Base-by-base conservation (phyloP, 352 stramenopile genomes). In the Chrysophaeum taylorii region DNA sequence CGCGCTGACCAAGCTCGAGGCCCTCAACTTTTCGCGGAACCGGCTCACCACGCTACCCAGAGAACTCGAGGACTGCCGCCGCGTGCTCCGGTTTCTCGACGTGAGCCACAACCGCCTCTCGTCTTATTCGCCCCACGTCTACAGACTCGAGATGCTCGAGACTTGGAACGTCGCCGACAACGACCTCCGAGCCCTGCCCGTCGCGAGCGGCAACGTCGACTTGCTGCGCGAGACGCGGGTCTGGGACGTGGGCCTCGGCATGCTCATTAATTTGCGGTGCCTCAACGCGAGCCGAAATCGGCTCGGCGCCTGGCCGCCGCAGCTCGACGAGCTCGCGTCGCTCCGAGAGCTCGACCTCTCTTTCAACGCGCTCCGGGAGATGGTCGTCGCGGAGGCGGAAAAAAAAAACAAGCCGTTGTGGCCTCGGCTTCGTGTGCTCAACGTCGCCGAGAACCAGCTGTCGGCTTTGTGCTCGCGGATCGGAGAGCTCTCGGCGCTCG, bases 181-280 rank as follows among this genome's bases (percentile, higher is more conserved):
- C 41, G 9, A 64, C 23, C 27, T 73, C 9, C 36, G 1, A 9
- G 54, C 60, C 0, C 37, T 73, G 12, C 60, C 69, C 7, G 37
- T 71, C 7, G 23, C 52, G 39, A 23, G 38, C 21, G 69, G 69
- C 31, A 52, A 73, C 61, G n/a, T 71, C 1, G 60, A 71, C 5
- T 35, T 73, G 7, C 42, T 73, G 29, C 48, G 38, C 14, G 60
- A 73, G 25, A 73, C 69, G 35, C 67, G 60, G 14, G 69, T 71
- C 42, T 73, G 69, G 69, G 69, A 70, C 18, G 69, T 73, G 0
- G 69, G 69, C 7, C 29, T 70, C 54, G 69, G 69, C 0, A 62
- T 73, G 2, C 21, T 73, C 1, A 27, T 0, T 7, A 69, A 52
- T 2, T 35, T 73, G 37, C 15, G 38, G 21, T 4, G 36, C 0